Base-by-base conservation (phyloP, 805 yeast genomes). In the Dipodascopsis uninucleata region DNA sequence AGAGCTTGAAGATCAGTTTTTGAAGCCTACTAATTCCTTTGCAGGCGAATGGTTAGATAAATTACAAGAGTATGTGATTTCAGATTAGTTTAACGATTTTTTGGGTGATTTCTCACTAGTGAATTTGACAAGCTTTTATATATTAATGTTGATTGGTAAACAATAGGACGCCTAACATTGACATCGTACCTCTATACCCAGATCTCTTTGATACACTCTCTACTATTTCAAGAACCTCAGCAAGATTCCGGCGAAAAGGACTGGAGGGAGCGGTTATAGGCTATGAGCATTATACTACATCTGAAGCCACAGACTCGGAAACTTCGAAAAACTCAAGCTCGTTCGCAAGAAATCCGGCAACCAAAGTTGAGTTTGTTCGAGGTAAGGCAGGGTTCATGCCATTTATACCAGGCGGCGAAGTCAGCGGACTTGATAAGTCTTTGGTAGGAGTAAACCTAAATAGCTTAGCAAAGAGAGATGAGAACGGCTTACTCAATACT, bases 351-450 rank as follows among this genome's bases (percentile, higher is more conserved):
- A 75, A 79, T 41, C 56, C 60, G 21, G 44, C 49, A 5, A 75
- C 79, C 51, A 78, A 80, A 12, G 71, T 82, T 5, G 82, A 78
- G 31, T 69, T 80, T 1, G 66, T 86, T 2, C 69, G 72, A 36
- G 97, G 97, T 0, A 71, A 78, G 3, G 72, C 94, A 0, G 75
- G 79, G 16, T 84, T 76, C 57, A 66, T 90, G 58, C 98, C 98
- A 0, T 93, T 93, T 61, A 81, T 82, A 46, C 98, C 98, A 0
- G 97, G 98, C 54, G 97, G 97, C 2, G n/a, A n/a, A n/a, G n/a
- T n/a, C n/a, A n/a, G n/a, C n/a, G n/a, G n/a, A n/a, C 55, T 77
- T n/a, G 66, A 66, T 54, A 57, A 48, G 29, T 41, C 59, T 9
- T 32, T 55, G 3, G 60, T 53, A 8, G 54, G 45, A 18, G 56